Conservation (phyloP, 192 early-diverging fungal species). For the Rhizophagus sp. region DNA sequence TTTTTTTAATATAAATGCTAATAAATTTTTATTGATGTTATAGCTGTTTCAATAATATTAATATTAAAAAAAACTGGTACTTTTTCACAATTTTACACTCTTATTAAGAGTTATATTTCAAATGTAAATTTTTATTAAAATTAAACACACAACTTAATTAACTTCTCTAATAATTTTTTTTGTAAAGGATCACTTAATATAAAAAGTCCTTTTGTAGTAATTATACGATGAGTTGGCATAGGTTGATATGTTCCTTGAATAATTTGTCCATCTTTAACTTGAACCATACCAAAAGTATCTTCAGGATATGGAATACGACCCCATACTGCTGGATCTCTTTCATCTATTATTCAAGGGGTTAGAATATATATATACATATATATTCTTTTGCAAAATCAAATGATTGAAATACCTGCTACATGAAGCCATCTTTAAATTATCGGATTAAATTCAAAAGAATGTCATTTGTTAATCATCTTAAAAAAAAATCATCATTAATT, state of each 20-base stretch:
- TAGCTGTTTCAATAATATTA: too few relatives aligned
- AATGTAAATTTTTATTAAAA: too few relatives aligned
- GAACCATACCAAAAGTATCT: constrained; percentile 63
- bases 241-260: constrained; percentile 50
- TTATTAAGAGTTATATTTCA: too few relatives aligned
- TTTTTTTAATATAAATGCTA: too few relatives aligned
- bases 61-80: too few relatives aligned
- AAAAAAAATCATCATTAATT: too few relatives aligned
- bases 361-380: not conserved
- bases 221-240: constrained; percentile 60
- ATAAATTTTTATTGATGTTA: too few relatives aligned
- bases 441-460: not conserved
- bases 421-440: constrained; percentile 7
- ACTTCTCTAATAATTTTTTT: constrained; percentile 19
- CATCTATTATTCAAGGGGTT: not conserved
- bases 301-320: constrained; percentile 57
- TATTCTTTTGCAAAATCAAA: not conserved
- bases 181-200: constrained; percentile 52
- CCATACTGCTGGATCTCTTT: not conserved
- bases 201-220: constrained; percentile 54
- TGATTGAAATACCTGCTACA: not conserved
- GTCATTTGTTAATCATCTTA: too few relatives aligned
- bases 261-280: constrained; percentile 51
- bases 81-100: too few relatives aligned
- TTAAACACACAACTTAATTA: not conserved